Percentiles rank a stretch among this genome's conserved stretches.
phyloP scores from a whole-genome alignment of 352 stramenopile species.

The Pythium aquatile region DNA sequence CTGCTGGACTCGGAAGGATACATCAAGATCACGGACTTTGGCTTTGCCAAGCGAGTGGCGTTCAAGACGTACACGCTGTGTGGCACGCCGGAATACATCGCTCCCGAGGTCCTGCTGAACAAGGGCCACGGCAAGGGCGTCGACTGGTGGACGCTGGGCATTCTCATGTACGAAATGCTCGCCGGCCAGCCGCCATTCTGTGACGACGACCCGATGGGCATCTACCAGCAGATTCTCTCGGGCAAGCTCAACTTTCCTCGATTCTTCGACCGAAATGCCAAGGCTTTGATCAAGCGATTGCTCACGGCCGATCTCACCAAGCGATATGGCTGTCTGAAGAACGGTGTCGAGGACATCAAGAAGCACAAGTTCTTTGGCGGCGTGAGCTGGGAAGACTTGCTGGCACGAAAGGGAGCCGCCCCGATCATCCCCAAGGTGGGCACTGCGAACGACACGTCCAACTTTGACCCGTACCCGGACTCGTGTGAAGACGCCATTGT shows the following conservation, averaged over 20 bases:
- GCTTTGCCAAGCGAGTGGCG: slow-evolving; percentile 91
- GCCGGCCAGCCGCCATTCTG: slow-evolving; percentile 95
- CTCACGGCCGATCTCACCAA: slow-evolving; percentile 96
- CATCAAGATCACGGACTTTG: slow-evolving; percentile 96
- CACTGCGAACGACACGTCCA: slow-evolving; percentile 92
- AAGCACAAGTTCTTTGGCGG: slow-evolving; percentile 95
- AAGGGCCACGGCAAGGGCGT: slow-evolving; percentile 90
- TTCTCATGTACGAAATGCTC: slow-evolving; percentile 98
- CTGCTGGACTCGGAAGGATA: slow-evolving; percentile 94
- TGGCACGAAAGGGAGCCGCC: slow-evolving; percentile 86
- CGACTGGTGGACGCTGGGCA: slow-evolving; percentile 96
- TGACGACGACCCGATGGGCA: slow-evolving; percentile 95
- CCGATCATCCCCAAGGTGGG: slow-evolving; percentile 93
- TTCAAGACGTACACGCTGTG: slow-evolving; percentile 96
- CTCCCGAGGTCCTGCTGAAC: slow-evolving; percentile 89
- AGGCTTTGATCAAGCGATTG: slow-evolving; percentile 96
- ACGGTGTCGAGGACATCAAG: slow-evolving; percentile 95
- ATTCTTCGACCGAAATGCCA: slow-evolving; percentile 95
- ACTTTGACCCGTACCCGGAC: slow-evolving; percentile 97
- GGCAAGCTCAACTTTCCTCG: slow-evolving; percentile 94
- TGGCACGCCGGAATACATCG: slow-evolving; percentile 93
- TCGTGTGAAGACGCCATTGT: slow-evolving; percentile 88
- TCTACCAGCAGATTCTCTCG: slow-evolving; percentile 95
- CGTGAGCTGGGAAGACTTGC: slow-evolving; percentile 90
- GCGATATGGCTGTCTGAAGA: slow-evolving; percentile 96